A percentile compares a stretch with the other conserved stretches of the same genome.
These are phyloP conservation scores for Sporothrix schenckii DNA, from an alignment of 2,329 filamentous ascomycete species.

Conservation along the genomic window DNA sequence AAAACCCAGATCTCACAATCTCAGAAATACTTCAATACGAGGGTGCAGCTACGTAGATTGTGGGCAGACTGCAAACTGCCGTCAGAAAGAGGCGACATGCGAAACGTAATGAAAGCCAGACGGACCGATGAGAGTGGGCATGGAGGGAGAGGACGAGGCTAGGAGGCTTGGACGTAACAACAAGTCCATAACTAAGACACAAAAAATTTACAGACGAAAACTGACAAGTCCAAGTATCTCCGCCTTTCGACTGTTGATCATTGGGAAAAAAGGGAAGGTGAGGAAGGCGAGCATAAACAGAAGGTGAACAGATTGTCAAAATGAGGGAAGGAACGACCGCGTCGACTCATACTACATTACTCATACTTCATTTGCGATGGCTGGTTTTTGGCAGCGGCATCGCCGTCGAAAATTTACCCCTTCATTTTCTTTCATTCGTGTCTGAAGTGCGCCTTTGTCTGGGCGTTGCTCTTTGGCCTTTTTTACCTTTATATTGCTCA, in stretches of 20 bases:
- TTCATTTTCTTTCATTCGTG: neutral
- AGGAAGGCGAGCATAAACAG: neutral
- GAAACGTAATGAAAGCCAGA: slow-evolving; percentile 25
- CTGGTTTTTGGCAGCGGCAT: slow-evolving; percentile 16
- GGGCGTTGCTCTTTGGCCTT: neutral
- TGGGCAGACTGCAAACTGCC: neutral
- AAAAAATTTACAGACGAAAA: slow-evolving; percentile 2
- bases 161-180: neutral
- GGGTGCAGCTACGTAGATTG: neutral
- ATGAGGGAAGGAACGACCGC: neutral
- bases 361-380: neutral
- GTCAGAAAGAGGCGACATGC: slow-evolving; percentile 11
- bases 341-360: slow-evolving; percentile 1
- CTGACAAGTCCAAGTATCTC: neutral
- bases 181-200: neutral
- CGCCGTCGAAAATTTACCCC: slow-evolving; percentile 18
- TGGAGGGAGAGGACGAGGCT: neutral
- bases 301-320: neutral
- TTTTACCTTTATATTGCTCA: neutral
- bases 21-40: slow-evolving; percentile 14
- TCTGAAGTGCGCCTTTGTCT: neutral
- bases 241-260: neutral
- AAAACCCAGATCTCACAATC: neutral
- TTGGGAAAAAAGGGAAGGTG: neutral
- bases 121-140: neutral